Evolutionary conservation across 345 rosid species (phyloP).

Genomic region (Salix brachista): DNA sequence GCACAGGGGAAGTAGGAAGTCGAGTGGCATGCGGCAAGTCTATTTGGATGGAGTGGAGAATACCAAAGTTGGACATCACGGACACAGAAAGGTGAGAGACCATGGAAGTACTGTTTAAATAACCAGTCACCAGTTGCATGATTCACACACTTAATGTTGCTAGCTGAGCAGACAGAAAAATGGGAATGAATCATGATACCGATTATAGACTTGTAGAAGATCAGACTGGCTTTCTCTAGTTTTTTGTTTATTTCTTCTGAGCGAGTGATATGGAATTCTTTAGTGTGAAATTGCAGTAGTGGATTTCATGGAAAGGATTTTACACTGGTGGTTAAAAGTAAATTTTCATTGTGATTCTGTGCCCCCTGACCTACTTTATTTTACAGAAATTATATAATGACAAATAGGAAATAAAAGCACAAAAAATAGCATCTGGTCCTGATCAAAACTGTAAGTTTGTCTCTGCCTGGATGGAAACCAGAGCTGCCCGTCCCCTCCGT

Average conservation of each 20-base stretch:
- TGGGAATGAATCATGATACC: background rate
- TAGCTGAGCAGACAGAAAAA: background rate
- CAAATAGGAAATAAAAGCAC: constrained; percentile 7
- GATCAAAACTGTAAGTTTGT: constrained; percentile 18
- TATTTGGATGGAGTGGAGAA: constrained; percentile 30
- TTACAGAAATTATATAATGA: constrained; percentile 8
- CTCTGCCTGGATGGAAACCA: background rate
- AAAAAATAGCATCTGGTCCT: constrained; percentile 11
- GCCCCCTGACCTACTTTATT: background rate
- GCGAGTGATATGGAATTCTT: background rate
- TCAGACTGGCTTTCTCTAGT: background rate
- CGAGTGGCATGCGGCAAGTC: constrained; percentile 24
- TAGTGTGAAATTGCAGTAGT: background rate
- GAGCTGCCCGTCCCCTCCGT: background rate
- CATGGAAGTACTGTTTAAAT: constrained; percentile 14
- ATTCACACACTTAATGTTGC: constrained; percentile 11
- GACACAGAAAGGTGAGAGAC: constrained; percentile 22
- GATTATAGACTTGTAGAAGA: background rate
- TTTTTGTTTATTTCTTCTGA: background rate
- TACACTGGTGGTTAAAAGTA: constrained; percentile 8
- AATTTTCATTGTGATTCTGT: background rate
- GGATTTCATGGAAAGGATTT: constrained; percentile 4
- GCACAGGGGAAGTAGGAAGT: constrained; percentile 42
- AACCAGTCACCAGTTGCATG: constrained; percentile 5
- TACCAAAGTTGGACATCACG: constrained; percentile 27